Percentiles rank a stretch among this genome's conserved stretches.
phyloP scores from a whole-genome alignment of 495 filamentous ascomycete genomes.

The Lasiosphaeris hirsuta region DNA sequence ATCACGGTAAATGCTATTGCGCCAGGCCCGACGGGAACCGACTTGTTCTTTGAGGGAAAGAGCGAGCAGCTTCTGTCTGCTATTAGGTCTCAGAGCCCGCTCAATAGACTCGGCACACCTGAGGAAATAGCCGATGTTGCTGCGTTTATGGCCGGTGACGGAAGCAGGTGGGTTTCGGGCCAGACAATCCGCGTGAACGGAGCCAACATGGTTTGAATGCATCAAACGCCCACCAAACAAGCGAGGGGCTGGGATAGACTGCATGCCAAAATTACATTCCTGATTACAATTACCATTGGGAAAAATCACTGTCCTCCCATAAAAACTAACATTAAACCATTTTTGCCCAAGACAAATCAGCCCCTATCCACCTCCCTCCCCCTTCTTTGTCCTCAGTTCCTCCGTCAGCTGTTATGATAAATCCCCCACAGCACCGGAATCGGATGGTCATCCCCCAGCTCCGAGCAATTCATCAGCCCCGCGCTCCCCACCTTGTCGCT shows the following conservation, averaged over 20 bases:
- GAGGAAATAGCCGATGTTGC: conserved; percentile 61
- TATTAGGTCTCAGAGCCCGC: conserved; percentile 52
- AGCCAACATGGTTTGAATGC: conserved; percentile 37
- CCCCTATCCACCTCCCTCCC: too few relatives aligned
- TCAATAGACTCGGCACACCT: conserved; percentile 53
- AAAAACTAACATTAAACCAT: too few relatives aligned
- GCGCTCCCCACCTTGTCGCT: neutral
- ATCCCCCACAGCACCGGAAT: neutral
- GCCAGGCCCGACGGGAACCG: conserved; percentile 63
- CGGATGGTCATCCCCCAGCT: neutral
- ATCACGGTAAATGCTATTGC: conserved; percentile 64
- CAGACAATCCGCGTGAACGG: conserved; percentile 63
- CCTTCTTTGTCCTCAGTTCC: too few relatives aligned
- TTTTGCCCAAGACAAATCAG: too few relatives aligned
- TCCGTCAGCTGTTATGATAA: neutral
- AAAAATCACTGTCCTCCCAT: too few relatives aligned
- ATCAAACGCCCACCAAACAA: conserved; percentile 14
- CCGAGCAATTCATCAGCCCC: neutral
- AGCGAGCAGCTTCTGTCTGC: conserved; percentile 53
- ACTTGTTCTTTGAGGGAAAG: conserved; percentile 64
- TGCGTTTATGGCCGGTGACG: conserved; percentile 49
- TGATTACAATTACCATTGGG: too few relatives aligned
- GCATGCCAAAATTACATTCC: neutral
- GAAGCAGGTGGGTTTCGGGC: conserved; percentile 62
- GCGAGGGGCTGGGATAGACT: neutral